A percentile compares a stretch with the other conserved stretches of the same genome.
Conservation (phyloP, 345 rosid species). For the Anacardium occidentale region DNA sequence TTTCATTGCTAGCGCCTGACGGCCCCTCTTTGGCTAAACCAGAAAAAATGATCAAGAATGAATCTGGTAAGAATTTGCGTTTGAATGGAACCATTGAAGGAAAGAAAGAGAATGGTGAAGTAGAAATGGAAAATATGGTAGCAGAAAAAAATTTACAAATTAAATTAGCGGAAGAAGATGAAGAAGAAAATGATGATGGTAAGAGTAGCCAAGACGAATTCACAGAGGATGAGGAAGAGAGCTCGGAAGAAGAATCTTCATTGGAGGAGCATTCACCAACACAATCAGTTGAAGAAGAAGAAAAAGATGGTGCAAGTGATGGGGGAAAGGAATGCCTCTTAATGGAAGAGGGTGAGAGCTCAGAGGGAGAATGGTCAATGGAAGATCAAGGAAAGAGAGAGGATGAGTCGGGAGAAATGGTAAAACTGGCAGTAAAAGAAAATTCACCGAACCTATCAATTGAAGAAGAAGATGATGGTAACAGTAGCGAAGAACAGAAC, state of each 20-base stretch:
- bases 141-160: conserved; percentile 7
- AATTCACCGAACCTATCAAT: neutral
- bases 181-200: conserved; percentile 14
- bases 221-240: conserved; percentile 14
- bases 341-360: neutral
- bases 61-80: neutral
- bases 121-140: neutral
- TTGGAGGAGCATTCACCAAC: conserved; percentile 4
- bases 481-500: neutral
- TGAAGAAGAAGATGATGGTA: neutral
- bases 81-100: neutral
- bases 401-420: neutral
- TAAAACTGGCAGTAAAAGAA: neutral
- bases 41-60: conserved; percentile 8
- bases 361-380: neutral
- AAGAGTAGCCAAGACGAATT: conserved; percentile 7
- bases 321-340: neutral
- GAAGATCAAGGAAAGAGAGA: neutral
- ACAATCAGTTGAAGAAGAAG: conserved; percentile 19
- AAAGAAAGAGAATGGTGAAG: conserved; percentile 11
- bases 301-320: neutral
- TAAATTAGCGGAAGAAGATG: conserved; percentile 18
- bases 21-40: neutral
- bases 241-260: neutral
- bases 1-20: conserved; percentile 15